Percentiles rank a stretch among this genome's conserved stretches.
These are phyloP conservation scores for Lasiosphaeris hirsuta DNA, from an alignment of 495 filamentous ascomycete species.

Conservation along the genomic window DNA sequence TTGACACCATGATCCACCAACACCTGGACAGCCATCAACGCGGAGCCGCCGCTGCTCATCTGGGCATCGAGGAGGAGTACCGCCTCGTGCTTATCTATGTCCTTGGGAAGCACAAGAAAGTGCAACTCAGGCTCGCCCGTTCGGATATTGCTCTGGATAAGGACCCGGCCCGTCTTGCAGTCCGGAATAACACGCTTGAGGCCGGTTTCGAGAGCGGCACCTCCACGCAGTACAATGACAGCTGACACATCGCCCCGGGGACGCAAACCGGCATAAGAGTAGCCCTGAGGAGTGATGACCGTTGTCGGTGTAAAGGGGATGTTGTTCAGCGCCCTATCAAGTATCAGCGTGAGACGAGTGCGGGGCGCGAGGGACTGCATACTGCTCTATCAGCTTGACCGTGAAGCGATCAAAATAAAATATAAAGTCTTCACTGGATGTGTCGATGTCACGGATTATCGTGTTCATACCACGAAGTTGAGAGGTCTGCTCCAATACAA, in stretches of 20 bases:
- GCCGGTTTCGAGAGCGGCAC: slow-evolving; percentile 81
- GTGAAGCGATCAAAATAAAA: slow-evolving; percentile 93
- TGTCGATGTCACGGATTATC: slow-evolving; percentile 77
- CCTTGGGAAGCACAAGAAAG: slow-evolving; percentile 70
- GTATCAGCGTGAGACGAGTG: slow-evolving; percentile 6
- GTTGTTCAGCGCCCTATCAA: slow-evolving; percentile 64
- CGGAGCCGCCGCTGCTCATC: slow-evolving; percentile 89
- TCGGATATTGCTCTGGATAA: slow-evolving; percentile 82
- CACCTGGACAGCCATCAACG: slow-evolving; percentile 93
- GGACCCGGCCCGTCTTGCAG: slow-evolving; percentile 79
- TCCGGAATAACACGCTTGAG: slow-evolving; percentile 87
- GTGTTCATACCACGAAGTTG: slow-evolving; percentile 88
- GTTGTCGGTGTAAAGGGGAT: slow-evolving; percentile 57
- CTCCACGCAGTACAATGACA: slow-evolving; percentile 83
- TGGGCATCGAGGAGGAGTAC: slow-evolving; percentile 89
- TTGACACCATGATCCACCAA: slow-evolving; percentile 91
- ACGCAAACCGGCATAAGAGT: slow-evolving; percentile 63
- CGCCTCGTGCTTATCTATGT: slow-evolving; percentile 66
- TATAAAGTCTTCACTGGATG: slow-evolving; percentile 83
- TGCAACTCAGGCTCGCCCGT: slow-evolving; percentile 91
- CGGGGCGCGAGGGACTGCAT: background rate
- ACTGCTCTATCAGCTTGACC: slow-evolving; percentile 81
- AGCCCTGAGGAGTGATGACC: slow-evolving; percentile 66
- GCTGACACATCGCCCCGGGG: slow-evolving; percentile 72
- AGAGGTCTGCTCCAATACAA: slow-evolving; percentile 65